A percentile compares a stretch with the other conserved stretches of the same genome.
These are phyloP conservation scores for Physcomitrellopsis africana DNA, from an alignment of 225 moss, liverwort and hornwort genomes.

Conservation along the genomic window DNA sequence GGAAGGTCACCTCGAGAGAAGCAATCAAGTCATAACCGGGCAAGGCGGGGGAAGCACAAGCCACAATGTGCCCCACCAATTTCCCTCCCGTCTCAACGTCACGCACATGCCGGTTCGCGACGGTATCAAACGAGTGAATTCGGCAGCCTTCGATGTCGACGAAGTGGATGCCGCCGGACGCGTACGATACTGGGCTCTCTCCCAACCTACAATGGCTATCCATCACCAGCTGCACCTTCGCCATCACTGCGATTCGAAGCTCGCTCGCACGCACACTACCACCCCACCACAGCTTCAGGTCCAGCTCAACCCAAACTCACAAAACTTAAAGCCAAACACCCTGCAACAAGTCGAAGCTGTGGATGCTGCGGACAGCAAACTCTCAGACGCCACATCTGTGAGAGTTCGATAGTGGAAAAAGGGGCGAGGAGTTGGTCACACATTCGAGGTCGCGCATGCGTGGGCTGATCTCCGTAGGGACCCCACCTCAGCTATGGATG, in stretches of 20 bases:
- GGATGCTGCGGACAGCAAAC: too few relatives aligned
- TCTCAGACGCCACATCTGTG: too few relatives aligned
- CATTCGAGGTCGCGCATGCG: too few relatives aligned
- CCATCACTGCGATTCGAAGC: constrained; percentile 32
- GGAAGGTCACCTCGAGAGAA: constrained; percentile 31
- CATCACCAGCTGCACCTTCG: constrained; percentile 52
- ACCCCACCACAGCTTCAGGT: too few relatives aligned
- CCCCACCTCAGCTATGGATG: too few relatives aligned
- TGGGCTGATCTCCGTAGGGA: too few relatives aligned
- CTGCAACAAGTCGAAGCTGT: too few relatives aligned
- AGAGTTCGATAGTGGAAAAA: too few relatives aligned
- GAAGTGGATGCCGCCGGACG: constrained; percentile 45
- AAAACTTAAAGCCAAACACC: too few relatives aligned
- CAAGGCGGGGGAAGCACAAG: constrained; percentile 43
- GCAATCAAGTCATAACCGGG: constrained; percentile 47
- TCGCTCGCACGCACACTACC: neutral
- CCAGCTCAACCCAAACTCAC: too few relatives aligned
- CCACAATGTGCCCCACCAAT: constrained; percentile 54
- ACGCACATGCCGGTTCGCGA: constrained; percentile 27
- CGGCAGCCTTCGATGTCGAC: constrained; percentile 59
- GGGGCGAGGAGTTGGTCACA: too few relatives aligned
- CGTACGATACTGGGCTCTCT: constrained; percentile 61
- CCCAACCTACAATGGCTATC: constrained; percentile 53
- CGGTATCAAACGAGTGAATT: constrained; percentile 42
- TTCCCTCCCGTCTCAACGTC: constrained; percentile 37